Evolutionary conservation across 768 basidiomycete genomes (phyloP).

Genomic region (Pleurotus platypus): DNA sequence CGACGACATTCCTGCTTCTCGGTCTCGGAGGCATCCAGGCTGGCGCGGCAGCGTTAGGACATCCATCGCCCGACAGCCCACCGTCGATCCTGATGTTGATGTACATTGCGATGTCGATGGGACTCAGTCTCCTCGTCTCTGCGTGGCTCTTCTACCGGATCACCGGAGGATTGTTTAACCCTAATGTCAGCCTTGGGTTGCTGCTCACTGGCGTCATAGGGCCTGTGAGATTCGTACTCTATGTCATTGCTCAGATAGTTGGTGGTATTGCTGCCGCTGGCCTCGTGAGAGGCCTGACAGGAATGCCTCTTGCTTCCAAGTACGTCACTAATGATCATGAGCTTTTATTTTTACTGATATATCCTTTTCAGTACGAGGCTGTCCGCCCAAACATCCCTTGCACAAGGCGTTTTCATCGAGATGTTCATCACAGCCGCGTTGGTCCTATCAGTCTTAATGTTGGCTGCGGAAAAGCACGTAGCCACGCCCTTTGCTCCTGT

Average conservation of each 20-base stretch:
- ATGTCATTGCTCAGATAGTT: slow-evolving; percentile 55
- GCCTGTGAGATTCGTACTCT: slow-evolving; percentile 54
- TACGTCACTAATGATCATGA: slow-evolving; percentile 18
- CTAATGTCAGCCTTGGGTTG: slow-evolving; percentile 56
- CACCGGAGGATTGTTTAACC: slow-evolving; percentile 38
- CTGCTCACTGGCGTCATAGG: slow-evolving; percentile 51
- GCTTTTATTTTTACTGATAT: no score
- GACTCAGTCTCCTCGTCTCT: slow-evolving; percentile 56
- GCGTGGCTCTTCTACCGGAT: slow-evolving; percentile 39
- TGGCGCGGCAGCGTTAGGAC: slow-evolving; percentile 24
- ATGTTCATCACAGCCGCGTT: slow-evolving; percentile 64
- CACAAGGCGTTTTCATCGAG: slow-evolving; percentile 68
- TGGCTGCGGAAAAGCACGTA: slow-evolving; percentile 67
- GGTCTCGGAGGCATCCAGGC: slow-evolving; percentile 65
- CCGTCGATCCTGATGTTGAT: slow-evolving; percentile 38
- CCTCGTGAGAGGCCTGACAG: slow-evolving; percentile 49
- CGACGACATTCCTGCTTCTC: slow-evolving; percentile 59
- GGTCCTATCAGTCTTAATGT: slow-evolving; percentile 64
- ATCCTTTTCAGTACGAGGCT: slow-evolving; percentile 39
- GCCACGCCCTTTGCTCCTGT: slow-evolving; percentile 69
- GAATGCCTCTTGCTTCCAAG: slow-evolving; percentile 52
- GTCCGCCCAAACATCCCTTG: slow-evolving; percentile 39
- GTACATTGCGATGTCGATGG: slow-evolving; percentile 59
- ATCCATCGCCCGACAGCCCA: slow-evolving; percentile 10
- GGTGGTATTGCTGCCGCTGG: slow-evolving; percentile 61